Evolutionary conservation across 495 filamentous ascomycete species (phyloP).

Genomic region (Chaetomium cochliodes): DNA sequence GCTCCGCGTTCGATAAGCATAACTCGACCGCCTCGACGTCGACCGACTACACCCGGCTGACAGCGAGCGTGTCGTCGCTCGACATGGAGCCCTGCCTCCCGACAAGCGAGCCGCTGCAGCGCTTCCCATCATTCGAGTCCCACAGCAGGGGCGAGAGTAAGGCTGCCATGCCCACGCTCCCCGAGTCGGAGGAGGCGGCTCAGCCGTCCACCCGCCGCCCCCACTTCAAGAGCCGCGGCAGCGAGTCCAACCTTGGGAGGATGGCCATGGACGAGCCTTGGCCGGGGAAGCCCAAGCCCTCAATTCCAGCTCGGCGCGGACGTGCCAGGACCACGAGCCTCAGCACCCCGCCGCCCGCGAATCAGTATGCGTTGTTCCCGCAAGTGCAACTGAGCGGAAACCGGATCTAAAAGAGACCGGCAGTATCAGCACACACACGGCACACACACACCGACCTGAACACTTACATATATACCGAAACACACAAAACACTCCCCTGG

Average conservation of each 20-base stretch:
- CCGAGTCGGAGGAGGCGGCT: constrained; percentile 32
- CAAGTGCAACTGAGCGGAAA: constrained; percentile 28
- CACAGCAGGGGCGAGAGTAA: constrained; percentile 29
- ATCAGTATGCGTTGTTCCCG: constrained; percentile 45
- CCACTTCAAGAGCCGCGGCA: constrained; percentile 31
- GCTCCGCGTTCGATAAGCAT: constrained; percentile 43
- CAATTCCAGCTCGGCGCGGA: constrained; percentile 28
- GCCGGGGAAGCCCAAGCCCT: constrained; percentile 30
- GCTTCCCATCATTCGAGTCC: constrained; percentile 31
- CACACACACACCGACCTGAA: neutral
- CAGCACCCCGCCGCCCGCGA: constrained; percentile 42
- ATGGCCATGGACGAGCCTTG: constrained; percentile 27
- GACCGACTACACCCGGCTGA: constrained; percentile 46
- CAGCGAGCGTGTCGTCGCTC: constrained; percentile 44
- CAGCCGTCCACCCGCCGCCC: constrained; percentile 15
- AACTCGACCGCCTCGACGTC: constrained; percentile 44
- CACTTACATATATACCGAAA: neutral
- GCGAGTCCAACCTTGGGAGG: constrained; percentile 34
- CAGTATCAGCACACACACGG: neutral
- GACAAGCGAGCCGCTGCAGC: constrained; percentile 31
- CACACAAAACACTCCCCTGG: neutral
- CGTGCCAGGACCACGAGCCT: constrained; percentile 40
- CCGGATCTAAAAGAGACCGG: constrained; percentile 25
- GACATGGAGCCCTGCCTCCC: constrained; percentile 33
- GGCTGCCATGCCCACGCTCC: constrained; percentile 34